A percentile compares a stretch with the other conserved stretches of the same genome.
Evolutionary conservation across 306 rosid species (phyloP).

Genomic region (Sesbania bispinosa): DNA sequence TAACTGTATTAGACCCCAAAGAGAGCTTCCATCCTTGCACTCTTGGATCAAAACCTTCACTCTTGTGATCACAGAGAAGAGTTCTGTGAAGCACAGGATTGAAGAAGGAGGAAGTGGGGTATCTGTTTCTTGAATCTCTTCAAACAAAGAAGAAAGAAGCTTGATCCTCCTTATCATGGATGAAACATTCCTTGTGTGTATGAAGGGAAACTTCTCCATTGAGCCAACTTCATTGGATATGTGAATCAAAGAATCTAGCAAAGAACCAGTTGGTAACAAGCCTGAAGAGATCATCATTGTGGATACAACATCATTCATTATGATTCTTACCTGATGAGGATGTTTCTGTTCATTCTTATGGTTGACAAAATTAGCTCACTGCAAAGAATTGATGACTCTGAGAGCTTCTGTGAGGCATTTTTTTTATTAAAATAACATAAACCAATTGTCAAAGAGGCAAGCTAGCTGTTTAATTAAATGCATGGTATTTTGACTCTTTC

Average conservation of each 20-base stretch:
- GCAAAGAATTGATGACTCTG: conserved; percentile 1
- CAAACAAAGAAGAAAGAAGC: conserved; percentile 82
- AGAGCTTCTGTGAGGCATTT: conserved; percentile 4
- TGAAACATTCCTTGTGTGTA: conserved; percentile 56
- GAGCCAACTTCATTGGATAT: conserved; percentile 60
- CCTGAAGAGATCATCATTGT: conserved; percentile 47
- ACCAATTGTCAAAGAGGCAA: conserved; percentile 24
- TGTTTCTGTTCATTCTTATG: conserved; percentile 32
- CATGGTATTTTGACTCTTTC: conserved; percentile 48
- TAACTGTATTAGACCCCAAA: conserved; percentile 71
- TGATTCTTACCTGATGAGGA: conserved; percentile 5
- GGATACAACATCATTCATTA: conserved; percentile 54
- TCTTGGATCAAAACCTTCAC: conserved; percentile 62
- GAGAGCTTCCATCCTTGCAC: conserved; percentile 66
- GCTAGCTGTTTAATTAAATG: conserved; percentile 34
- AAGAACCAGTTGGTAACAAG: conserved; percentile 63
- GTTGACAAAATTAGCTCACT: conserved; percentile 22
- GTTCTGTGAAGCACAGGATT: conserved; percentile 80
- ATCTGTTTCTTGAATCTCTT: conserved; percentile 68
- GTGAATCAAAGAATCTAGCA: conserved; percentile 68
- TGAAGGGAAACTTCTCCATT: conserved; percentile 54
- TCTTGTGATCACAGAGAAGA: conserved; percentile 72
- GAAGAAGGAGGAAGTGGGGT: conserved; percentile 76
- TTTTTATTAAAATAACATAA: neutral
- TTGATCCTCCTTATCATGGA: conserved; percentile 79